Base-by-base conservation (phyloP, 371 early-diverging fungal genomes). In the Gilbertella persicaria region DNA sequence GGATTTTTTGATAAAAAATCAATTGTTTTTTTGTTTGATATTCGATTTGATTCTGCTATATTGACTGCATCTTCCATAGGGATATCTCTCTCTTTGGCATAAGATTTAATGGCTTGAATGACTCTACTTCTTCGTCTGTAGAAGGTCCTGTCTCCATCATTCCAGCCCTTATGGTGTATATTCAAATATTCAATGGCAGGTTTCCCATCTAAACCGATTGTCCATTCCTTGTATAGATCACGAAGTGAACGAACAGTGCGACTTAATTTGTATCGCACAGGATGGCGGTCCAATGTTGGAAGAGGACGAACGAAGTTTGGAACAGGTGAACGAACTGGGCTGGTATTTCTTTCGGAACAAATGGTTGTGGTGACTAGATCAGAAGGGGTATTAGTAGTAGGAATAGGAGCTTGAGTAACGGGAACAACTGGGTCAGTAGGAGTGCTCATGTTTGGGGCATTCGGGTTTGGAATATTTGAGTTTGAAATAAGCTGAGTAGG, bases 181-280 rank as follows among this genome's bases (percentile, higher is more conserved):
- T 44, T 25, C n/a, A 25, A 24, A 25, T 26, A 44, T 26, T 4
- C 28, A 14, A 44, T 26, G 4, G 44, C 24, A 26, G 24, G 29
- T 4, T 6, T 24, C 5, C 44, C 44, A 44, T 26, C 26, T n/a
- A 44, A 6, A 4, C 44, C 44, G 10, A 8, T 25, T 2, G 26
- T 44, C 29, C 44, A 44, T 25, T 44, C 44, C 9, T 17, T 16
- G 16, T 25, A 24, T 7, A 44, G 44, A n/a, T 44, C 44, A 44
- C 14, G 24, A 24, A 44, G 3, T 14, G 26, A 25, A 7, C 26
- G 8, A 24, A 44, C 9, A 16, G 16, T 26, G 16, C 26, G 44
- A 6, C 24, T 44, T 24, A 44, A n/a, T 9, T 26, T 2, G 39
- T 38, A 43, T n/a, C n/a, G 39, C 6, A 39, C 23, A 24, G n/a